These are phyloP conservation scores for Pseudonitzschia pungens DNA, from an alignment of 108 stramenopile species.

Conservation along the genomic window DNA sequence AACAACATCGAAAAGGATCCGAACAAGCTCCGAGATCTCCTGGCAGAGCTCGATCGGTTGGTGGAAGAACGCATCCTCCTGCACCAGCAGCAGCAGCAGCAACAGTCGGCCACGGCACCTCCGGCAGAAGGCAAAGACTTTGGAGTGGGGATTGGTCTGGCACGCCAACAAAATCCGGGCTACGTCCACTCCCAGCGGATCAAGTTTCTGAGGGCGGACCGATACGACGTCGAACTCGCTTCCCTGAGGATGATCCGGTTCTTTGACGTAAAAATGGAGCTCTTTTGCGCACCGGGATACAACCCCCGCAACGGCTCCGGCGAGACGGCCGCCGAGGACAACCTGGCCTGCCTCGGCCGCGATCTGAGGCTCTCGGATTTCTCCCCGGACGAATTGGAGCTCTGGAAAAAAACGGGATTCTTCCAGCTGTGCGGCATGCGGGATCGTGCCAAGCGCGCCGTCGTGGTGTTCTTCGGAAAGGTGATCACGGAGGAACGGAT, in stretches of 20 bases:
- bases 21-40: background rate
- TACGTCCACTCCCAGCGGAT: slow-evolving; percentile 14
- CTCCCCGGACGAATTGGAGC: slow-evolving; percentile 1
- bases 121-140: background rate
- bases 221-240: slow-evolving; percentile 27
- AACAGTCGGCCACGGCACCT: background rate
- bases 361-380: slow-evolving; percentile 11
- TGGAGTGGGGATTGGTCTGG: background rate
- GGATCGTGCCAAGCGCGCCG: slow-evolving; percentile 13
- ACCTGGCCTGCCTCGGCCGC: background rate
- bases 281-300: slow-evolving; percentile 16
- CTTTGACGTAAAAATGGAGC: slow-evolving; percentile 32
- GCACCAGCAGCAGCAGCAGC: background rate
- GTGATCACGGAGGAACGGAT: background rate
- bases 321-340: background rate
- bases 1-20: slow-evolving; percentile 13
- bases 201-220: slow-evolving; percentile 34
- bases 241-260: slow-evolving; percentile 32
- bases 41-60: background rate
- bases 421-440: slow-evolving; percentile 9
- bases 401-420: slow-evolving; percentile 13
- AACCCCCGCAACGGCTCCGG: background rate
- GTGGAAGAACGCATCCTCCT: background rate
- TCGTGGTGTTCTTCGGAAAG: background rate
- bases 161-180: background rate